These are phyloP conservation scores for Vicia villosa DNA, from an alignment of 306 rosid species.

Conservation along the genomic window DNA sequence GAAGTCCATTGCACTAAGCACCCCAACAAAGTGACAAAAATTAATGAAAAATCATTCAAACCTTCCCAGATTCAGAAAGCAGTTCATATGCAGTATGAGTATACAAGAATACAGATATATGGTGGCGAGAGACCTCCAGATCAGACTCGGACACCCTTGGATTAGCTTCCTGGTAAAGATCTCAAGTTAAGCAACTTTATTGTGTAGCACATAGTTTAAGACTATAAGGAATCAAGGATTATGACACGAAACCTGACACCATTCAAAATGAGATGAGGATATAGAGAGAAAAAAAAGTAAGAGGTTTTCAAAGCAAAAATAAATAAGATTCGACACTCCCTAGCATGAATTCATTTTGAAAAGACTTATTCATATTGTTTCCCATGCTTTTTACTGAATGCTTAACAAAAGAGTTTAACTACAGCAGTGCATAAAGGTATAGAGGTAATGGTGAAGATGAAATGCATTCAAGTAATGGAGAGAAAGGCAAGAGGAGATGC, in stretches of 20 bases:
- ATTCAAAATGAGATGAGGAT: conserved; percentile 2
- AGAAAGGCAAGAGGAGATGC: no score
- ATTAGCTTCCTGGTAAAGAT: conserved; percentile 58
- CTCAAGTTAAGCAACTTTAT: conserved; percentile 37
- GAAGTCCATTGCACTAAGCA: conserved; percentile 83
- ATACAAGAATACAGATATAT: conserved; percentile 66
- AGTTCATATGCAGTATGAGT: conserved; percentile 68
- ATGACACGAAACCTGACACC: conserved; percentile 9
- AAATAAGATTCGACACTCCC: neutral
- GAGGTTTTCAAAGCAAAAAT: conserved; percentile 13
- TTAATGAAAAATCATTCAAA: conserved; percentile 53
- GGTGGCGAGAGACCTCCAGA: conserved; percentile 68
- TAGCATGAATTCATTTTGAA: neutral
- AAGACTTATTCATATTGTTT: no score
- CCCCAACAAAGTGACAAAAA: conserved; percentile 70
- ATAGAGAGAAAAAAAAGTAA: conserved; percentile 21
- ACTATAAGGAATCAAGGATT: conserved; percentile 24
- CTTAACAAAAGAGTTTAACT: no score
- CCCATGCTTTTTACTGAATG: no score
- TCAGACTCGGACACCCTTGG: conserved; percentile 57
- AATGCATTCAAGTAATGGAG: no score
- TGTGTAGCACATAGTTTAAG: conserved; percentile 39
- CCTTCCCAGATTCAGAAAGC: conserved; percentile 97
- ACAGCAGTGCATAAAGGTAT: no score
- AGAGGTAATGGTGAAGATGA: no score